These are phyloP conservation scores for Exsudoporus frostii DNA, from an alignment of 768 basidiomycete species.

Conservation along the genomic window DNA sequence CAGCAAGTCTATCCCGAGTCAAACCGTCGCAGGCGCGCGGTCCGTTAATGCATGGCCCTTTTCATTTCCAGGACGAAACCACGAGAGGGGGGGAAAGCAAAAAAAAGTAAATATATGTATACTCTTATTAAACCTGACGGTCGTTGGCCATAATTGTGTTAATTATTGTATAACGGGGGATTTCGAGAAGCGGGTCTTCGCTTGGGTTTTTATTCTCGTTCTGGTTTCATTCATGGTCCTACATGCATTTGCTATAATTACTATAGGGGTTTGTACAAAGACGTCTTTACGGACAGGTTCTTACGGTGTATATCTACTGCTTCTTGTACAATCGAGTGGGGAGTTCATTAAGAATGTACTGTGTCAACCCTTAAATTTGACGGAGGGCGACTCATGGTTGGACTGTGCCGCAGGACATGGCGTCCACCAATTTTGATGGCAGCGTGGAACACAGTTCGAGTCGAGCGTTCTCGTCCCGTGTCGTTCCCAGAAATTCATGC, in stretches of 20 bases:
- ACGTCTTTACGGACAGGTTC: constrained; percentile 2
- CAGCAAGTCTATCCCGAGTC: constrained; percentile 29
- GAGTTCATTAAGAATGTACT: neutral
- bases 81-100: neutral
- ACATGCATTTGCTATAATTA: neutral
- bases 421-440: neutral
- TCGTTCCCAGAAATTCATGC: neutral
- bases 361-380: constrained; percentile 2
- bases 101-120: constrained; percentile 20
- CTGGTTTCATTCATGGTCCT: neutral
- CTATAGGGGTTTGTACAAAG: neutral
- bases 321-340: neutral
- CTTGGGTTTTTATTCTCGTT: constrained; percentile 2
- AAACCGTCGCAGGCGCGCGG: constrained; percentile 15
- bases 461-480: neutral
- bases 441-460: constrained; percentile 3
- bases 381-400: neutral
- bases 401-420: neutral
- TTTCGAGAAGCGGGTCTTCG: constrained; percentile 16
- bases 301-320: neutral
- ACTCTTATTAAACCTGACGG: neutral
- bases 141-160: constrained; percentile 12
- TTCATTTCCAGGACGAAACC: neutral
- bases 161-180: constrained; percentile 23
- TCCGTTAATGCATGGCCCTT: neutral